These are phyloP conservation scores for Starmerella kuoi DNA, from an alignment of 805 yeast genomes.

Conservation along the genomic window DNA sequence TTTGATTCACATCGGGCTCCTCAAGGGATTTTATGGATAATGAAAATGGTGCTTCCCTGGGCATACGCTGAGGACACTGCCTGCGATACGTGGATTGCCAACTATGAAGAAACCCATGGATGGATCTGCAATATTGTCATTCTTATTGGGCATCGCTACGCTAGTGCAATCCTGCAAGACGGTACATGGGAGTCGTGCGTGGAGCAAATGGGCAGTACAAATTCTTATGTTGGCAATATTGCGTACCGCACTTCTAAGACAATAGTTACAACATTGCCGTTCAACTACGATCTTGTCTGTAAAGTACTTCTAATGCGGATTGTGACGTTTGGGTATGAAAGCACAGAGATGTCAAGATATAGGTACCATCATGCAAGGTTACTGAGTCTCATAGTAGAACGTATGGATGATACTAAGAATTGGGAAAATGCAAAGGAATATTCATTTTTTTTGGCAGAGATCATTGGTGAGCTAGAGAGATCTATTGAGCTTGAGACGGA, in stretches of 20 bases:
- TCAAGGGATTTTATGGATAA: conserved; percentile 9
- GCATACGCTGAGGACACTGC: conserved; percentile 4
- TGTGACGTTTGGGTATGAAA: conserved; percentile 7
- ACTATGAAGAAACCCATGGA: conserved; percentile 14
- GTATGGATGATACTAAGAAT: conserved; percentile 6
- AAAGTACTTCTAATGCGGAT: conserved; percentile 17
- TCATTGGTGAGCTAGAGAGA: conserved; percentile 9
- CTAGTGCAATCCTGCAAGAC: conserved; percentile 7
- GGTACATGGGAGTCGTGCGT: conserved; percentile 21
- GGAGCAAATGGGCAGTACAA: conserved; percentile 15
- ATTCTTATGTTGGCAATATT: conserved; percentile 2
- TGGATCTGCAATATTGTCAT: conserved; percentile 13
- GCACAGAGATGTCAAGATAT: conserved; percentile 5
- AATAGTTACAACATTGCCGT: conserved; percentile 12
- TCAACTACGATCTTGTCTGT: conserved; percentile 15
- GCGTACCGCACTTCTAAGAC: conserved; percentile 15
- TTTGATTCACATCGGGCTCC: conserved; percentile 14
- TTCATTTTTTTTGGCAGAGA: conserved; percentile 4
- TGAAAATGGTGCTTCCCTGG: conserved; percentile 17
- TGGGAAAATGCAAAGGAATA: not conserved
- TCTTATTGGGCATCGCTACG: conserved; percentile 1
- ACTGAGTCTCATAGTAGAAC: conserved; percentile 10
- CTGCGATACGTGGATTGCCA: not conserved
- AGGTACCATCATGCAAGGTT: conserved; percentile 17
- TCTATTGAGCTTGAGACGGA: not conserved